phyloP scores from a whole-genome alignment of 768 basidiomycete species.

The Tylopilus subfusipes region DNA sequence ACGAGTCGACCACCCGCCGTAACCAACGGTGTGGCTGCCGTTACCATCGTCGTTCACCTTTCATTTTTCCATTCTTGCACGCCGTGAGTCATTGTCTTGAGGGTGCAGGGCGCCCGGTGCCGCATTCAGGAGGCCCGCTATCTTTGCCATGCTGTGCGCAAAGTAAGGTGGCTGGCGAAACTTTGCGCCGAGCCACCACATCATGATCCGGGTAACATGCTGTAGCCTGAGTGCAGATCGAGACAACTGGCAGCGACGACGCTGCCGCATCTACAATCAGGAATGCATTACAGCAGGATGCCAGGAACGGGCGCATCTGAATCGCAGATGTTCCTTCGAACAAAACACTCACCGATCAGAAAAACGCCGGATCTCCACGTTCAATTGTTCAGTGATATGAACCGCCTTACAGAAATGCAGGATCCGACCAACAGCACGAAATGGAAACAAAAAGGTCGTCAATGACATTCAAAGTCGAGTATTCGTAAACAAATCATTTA shows the following conservation, averaged over 20 bases:
- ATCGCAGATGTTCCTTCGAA: not conserved
- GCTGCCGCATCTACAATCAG: not conserved
- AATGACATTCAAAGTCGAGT: constrained; percentile 22
- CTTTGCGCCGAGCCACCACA: not conserved
- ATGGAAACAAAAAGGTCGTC: constrained; percentile 19
- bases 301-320: not conserved
- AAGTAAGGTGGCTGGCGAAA: not conserved
- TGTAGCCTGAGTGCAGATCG: not conserved
- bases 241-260: not conserved
- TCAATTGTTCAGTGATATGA: constrained; percentile 4
- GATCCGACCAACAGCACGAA: constrained; percentile 1
- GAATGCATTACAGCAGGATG: not conserved
- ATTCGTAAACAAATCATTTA: constrained; percentile 26
- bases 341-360: not conserved
- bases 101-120: not conserved
- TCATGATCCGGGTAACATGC: not conserved
- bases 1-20: not conserved
- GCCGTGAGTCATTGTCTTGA: too few species aligned
- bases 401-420: constrained; percentile 2
- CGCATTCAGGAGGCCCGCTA: not conserved
- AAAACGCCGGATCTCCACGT: not conserved
- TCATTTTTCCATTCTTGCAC: not conserved
- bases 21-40: too few species aligned
- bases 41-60: not conserved
- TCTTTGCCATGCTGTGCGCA: not conserved